A percentile compares a stretch with the other conserved stretches of the same genome.
phyloP scores from a whole-genome alignment of 1,139 yeast species.

The Candida anutae region DNA sequence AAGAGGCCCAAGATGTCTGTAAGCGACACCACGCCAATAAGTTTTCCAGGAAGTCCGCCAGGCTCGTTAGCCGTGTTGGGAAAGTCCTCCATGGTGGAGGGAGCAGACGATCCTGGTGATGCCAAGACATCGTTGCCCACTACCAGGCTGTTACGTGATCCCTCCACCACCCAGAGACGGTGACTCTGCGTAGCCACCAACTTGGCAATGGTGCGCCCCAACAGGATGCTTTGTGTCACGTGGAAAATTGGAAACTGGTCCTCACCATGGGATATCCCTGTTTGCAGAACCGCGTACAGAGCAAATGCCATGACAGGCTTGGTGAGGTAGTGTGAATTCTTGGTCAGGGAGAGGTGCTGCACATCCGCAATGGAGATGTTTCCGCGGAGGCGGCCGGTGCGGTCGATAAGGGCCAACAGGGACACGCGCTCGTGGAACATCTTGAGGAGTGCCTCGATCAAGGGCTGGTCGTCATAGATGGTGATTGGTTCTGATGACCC shows the following conservation, averaged over 20 bases:
- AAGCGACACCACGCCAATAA: slow-evolving; percentile 83
- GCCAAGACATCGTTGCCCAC: slow-evolving; percentile 2
- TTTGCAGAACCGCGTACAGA: slow-evolving; percentile 73
- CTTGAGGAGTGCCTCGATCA: slow-evolving; percentile 76
- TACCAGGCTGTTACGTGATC: not conserved
- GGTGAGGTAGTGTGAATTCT: slow-evolving; percentile 72
- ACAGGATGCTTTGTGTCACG: slow-evolving; percentile 68
- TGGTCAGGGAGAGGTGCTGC: slow-evolving; percentile 74
- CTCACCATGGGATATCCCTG: slow-evolving; percentile 90
- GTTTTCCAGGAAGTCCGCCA: slow-evolving; percentile 42
- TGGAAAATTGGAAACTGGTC: slow-evolving; percentile 97
- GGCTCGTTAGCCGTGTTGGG: slow-evolving; percentile 5
- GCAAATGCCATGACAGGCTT: slow-evolving; percentile 83
- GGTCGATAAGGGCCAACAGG: slow-evolving; percentile 90
- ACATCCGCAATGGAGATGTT: slow-evolving; percentile 94
- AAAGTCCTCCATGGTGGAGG: not conserved
- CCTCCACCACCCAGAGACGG: slow-evolving; percentile 84
- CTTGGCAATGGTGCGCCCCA: slow-evolving; percentile 88
- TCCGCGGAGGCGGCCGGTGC: slow-evolving; percentile 67
- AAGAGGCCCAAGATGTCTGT: slow-evolving; percentile 81
- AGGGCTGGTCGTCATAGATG: slow-evolving; percentile 75
- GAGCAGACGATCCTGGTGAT: slow-evolving; percentile 14
- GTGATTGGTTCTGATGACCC: slow-evolving; percentile 69
- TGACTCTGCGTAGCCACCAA: slow-evolving; percentile 92
- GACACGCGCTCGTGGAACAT: slow-evolving; percentile 84